Base-by-base conservation (phyloP, 352 stramenopile genomes). In the Aphanomyces cochlioides region DNA sequence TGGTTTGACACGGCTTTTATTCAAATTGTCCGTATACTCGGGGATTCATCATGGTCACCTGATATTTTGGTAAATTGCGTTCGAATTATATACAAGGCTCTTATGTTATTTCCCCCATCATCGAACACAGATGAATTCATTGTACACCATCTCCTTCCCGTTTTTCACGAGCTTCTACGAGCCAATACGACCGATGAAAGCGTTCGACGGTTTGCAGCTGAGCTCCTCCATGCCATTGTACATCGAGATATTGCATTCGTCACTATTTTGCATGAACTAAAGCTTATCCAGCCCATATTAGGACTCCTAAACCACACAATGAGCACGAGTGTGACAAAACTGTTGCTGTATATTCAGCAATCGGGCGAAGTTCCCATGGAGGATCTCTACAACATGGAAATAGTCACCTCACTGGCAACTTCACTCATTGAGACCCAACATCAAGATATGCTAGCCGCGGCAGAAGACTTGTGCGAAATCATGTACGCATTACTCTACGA, bases 1-100 rank as follows among this genome's bases (percentile, higher is more conserved):
- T 70, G 64, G 64, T 70, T 70, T 43, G 17, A 61, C 0, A 38
- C 64, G 17, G 50, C 64, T 37, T 47, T 70, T 37, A 21, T 70
- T 4, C 43, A 63, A 15, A 21, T 70, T 13, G 54, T 50, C 8
- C 34, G 8, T 7, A n/a, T 70, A 1, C 38, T 70, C 38, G 17
- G 12, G 1, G 50, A 61, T 41, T 19, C 36, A 7, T 43, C 54
- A 13, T 40, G 54, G 7, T 50, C 43, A n/a, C 45, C 63, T 8
- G 63, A 69, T 15, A 39, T 59, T 28, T 34, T 70, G 36, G 54
- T 45, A 15, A 37, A 38, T 21, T 15, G 13, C 13, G 56, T 70
- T n/a, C 64, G 64, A 21, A 39, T 70, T 8, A 8, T 70, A 10
- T 63, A 37, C 47, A 63, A 37, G 21, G 64, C 64, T 34, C 54